These are phyloP conservation scores for Pharnaceum exiguum DNA, from an alignment of 148 eudicot genomes.

Conservation along the genomic window DNA sequence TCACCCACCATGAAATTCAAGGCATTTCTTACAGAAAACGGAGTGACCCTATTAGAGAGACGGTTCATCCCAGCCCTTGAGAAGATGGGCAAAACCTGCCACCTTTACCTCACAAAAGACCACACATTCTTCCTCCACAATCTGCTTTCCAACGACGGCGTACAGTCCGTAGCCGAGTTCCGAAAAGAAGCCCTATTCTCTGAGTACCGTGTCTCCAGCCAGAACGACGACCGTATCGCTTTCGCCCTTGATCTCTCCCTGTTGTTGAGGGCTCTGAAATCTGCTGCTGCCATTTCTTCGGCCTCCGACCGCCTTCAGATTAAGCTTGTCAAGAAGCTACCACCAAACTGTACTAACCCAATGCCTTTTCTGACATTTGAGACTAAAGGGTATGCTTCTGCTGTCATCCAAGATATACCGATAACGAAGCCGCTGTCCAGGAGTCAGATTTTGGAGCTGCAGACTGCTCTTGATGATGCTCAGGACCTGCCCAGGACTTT, in stretches of 20 bases:
- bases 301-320: constrained; percentile 48
- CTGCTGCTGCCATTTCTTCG: constrained; percentile 55
- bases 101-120: constrained; percentile 67
- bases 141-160: constrained; percentile 54
- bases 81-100: constrained; percentile 72
- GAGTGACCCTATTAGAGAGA: constrained; percentile 65
- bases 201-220: constrained; percentile 73
- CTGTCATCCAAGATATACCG: constrained; percentile 90
- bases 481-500: constrained; percentile 72
- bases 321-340: constrained; percentile 82
- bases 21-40: constrained; percentile 77
- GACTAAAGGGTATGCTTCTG: constrained; percentile 74
- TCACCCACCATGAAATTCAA: constrained; percentile 68
- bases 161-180: constrained; percentile 82
- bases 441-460: constrained; percentile 63
- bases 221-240: constrained; percentile 72
- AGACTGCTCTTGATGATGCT: constrained; percentile 59
- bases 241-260: constrained; percentile 76
- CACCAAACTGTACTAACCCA: constrained; percentile 60
- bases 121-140: constrained; percentile 85
- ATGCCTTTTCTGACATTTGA: constrained; percentile 79
- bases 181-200: constrained; percentile 60
- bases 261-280: constrained; percentile 80
- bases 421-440: constrained; percentile 89
- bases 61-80: constrained; percentile 79